These are phyloP conservation scores for Hibiscus trionum DNA, from an alignment of 345 rosid species.

Conservation along the genomic window DNA sequence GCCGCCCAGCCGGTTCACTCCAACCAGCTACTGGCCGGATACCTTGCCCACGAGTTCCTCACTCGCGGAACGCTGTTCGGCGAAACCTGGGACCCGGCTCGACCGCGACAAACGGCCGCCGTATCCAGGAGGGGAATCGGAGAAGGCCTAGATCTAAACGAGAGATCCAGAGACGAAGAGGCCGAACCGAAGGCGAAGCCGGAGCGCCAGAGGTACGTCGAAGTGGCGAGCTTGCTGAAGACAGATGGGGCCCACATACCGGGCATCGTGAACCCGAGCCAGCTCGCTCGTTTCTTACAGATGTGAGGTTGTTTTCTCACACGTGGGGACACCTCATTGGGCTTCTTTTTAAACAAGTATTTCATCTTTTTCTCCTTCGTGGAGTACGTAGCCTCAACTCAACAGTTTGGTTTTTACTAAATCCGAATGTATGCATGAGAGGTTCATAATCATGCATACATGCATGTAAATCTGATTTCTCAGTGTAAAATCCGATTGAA, in stretches of 20 bases:
- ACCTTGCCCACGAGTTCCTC: constrained; percentile 77
- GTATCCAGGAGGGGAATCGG: constrained; percentile 19
- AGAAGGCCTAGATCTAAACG: constrained; percentile 1
- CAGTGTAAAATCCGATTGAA: not conserved
- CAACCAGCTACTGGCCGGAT: constrained; percentile 70
- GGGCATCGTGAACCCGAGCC: constrained; percentile 75
- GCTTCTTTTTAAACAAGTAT: not conserved
- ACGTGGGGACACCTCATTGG: constrained; percentile 42
- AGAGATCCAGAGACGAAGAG: constrained; percentile 8
- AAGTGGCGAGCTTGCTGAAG: constrained; percentile 60
- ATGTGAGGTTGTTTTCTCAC: constrained; percentile 27
- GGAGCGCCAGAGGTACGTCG: constrained; percentile 47
- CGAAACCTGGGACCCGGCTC: constrained; percentile 40
- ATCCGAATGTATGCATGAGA: not conserved
- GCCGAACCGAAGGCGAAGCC: constrained; percentile 26
- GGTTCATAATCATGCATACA: not conserved
- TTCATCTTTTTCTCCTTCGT: not conserved
- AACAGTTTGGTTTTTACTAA: not conserved
- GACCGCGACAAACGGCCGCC: constrained; percentile 16
- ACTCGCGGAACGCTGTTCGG: constrained; percentile 72
- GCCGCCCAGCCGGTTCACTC: constrained; percentile 23
- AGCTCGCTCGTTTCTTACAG: constrained; percentile 55
- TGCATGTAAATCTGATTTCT: constrained; percentile 1
- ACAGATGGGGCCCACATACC: constrained; percentile 57
- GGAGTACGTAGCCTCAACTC: constrained; percentile 3